Percentiles rank a stretch among this genome's conserved stretches.
These are phyloP conservation scores for Cunninghamia lanceolata DNA, from an alignment of 75 land plant species.

Conservation along the genomic window DNA sequence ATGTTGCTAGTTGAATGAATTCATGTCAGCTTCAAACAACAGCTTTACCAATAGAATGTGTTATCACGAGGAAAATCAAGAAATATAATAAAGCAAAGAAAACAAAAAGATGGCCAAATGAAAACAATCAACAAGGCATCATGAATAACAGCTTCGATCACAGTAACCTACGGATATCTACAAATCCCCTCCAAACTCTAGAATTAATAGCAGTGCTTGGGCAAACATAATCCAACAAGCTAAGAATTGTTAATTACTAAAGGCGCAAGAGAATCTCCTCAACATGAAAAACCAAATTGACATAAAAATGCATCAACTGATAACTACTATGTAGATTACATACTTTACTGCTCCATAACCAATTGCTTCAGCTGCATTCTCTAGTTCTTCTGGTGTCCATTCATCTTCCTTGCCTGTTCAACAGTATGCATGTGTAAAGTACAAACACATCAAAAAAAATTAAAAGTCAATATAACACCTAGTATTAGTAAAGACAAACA, in stretches of 20 bases:
- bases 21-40: not conserved
- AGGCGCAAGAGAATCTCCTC: not conserved
- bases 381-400: constrained; percentile 87
- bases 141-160: not conserved
- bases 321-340: not conserved
- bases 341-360: constrained; percentile 99
- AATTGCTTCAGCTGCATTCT: constrained; percentile 82
- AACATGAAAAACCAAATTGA: not conserved
- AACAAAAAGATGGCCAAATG: not conserved
- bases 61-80: not conserved
- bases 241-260: not conserved
- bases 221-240: not conserved
- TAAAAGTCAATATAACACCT: not conserved
- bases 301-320: not conserved
- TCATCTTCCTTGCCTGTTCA: constrained; percentile 63
- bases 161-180: not conserved
- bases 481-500: not conserved
- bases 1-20: not conserved
- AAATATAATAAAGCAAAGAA: not conserved
- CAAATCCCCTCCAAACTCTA: not conserved
- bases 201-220: not conserved
- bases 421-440: not conserved
- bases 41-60: not conserved
- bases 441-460: not conserved
- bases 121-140: not conserved